Conservation (phyloP, 2,329 filamentous ascomycete genomes). For the Coniochaeta pulveracea region DNA sequence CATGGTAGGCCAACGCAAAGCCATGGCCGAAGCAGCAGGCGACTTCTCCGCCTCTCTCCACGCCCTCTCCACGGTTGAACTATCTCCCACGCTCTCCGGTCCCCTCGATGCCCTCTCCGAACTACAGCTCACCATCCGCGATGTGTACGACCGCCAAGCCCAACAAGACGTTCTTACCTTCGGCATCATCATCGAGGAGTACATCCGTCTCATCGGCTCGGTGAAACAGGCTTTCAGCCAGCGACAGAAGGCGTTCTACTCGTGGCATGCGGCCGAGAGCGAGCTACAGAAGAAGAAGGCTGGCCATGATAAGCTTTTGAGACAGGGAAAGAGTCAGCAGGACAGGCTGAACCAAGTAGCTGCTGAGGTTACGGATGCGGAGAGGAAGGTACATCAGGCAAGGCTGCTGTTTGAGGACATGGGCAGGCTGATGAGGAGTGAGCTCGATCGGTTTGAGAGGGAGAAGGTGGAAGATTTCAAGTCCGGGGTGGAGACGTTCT, state of each 20-base stretch:
- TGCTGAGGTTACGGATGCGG: constrained; percentile 89
- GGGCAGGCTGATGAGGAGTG: constrained; percentile 81
- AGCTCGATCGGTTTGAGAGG: constrained; percentile 86
- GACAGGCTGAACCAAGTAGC: constrained; percentile 86
- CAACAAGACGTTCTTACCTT: constrained; percentile 94
- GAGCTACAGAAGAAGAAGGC: constrained; percentile 84
- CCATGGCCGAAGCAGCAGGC: constrained; percentile 81
- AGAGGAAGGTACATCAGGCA: constrained; percentile 85
- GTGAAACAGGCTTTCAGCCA: constrained; percentile 90
- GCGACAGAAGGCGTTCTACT: constrained; percentile 89
- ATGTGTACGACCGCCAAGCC: constrained; percentile 92
- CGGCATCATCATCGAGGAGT: constrained; percentile 96
- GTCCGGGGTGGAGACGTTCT: constrained; percentile 90
- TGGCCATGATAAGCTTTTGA: constrained; percentile 85
- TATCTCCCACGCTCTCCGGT: constrained; percentile 77
- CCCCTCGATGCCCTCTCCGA: constrained; percentile 88
- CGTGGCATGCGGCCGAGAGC: constrained; percentile 84
- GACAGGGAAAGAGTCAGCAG: constrained; percentile 91
- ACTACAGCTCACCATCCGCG: constrained; percentile 83
- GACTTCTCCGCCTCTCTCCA: constrained; percentile 94
- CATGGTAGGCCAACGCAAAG: constrained; percentile 85
- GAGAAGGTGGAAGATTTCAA: constrained; percentile 99
- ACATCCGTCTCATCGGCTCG: constrained; percentile 88
- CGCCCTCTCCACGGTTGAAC: constrained; percentile 80
- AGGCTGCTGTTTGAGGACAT: constrained; percentile 92